Base-by-base conservation (phyloP, 495 filamentous ascomycete species). In the Daldinia vernicosa region DNA sequence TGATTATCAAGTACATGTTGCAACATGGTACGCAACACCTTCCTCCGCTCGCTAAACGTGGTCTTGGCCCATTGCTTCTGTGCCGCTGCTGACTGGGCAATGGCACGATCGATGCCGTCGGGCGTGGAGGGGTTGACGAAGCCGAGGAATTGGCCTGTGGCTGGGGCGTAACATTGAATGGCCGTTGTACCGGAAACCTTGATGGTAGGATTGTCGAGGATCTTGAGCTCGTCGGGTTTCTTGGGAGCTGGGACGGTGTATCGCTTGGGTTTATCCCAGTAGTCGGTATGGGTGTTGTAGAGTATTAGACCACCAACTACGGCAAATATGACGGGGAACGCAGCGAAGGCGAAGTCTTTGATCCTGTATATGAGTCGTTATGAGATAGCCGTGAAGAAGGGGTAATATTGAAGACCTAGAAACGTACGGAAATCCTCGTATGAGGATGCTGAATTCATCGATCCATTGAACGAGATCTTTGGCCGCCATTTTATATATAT, bases 1-100 rank as follows among this genome's bases (percentile, higher is more conserved):
- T 97, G 93, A 79, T 98, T 91, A 62, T 97, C 91, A 61, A 99
- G 87, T 22, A 98, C 85, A 67, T 87, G 90, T 82, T 92, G 92
- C 56, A 96, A 82, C 70, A 99, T 79, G 22, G 93, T 93, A 53
- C 89, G 89, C 37, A 99, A 83, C 19, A 98, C 92, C 75, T 86
- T 90, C 70, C 93, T 85, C 54, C 95, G 85, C 74, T 97, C 86
- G 30, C 84, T 78, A 77, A 97, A 97, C 0, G 87, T 90, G 0
- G 95, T 96, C 51, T 82, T 84, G 0, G 89, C 89, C 94, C 95
- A 99, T 83, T 89, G 84, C 32, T 78, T 75, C 78, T 99, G 95
- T 12, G 95, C 95, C 11, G 82, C 82, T 8, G 87, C 83, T 6
- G 96, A 92, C 56, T 88, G 87, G 32, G 86, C 86, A 62, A 98